Evolutionary conservation across 164 flowering plant genomes (phyloP).

Genomic region (Aristolochia fimbriata): DNA sequence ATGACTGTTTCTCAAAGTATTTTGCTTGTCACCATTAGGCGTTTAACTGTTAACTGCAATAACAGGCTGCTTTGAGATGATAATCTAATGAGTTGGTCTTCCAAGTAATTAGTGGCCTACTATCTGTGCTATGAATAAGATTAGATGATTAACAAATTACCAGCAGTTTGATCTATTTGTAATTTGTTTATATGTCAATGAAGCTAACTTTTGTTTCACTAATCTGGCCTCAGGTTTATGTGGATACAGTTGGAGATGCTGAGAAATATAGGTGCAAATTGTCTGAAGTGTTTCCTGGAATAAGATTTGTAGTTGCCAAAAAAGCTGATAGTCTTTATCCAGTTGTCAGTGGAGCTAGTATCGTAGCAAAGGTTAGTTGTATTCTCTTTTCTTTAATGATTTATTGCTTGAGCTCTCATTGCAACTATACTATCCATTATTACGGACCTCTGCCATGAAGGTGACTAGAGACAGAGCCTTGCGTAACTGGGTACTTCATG

Average conservation of each 20-base stretch:
- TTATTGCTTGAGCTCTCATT: neutral
- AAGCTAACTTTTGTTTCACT: neutral
- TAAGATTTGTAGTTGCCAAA: constrained; percentile 85
- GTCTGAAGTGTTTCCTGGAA: constrained; percentile 62
- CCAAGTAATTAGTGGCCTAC: too few relatives aligned
- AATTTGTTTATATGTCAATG: neutral
- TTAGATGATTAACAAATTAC: too few relatives aligned
- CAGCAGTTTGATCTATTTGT: neutral
- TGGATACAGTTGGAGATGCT: constrained; percentile 92
- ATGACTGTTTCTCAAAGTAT: too few relatives aligned
- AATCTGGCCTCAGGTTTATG: constrained; percentile 54
- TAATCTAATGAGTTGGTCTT: too few relatives aligned
- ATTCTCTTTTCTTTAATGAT: neutral
- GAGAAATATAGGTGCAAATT: constrained; percentile 69
- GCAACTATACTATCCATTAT: neutral
- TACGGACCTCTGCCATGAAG: constrained; percentile 15
- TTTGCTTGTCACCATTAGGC: too few relatives aligned
- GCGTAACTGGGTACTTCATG: constrained; percentile 67
- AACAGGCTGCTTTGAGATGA: too few relatives aligned
- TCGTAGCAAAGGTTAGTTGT: constrained; percentile 72
- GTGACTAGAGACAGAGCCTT: constrained; percentile 88
- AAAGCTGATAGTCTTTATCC: constrained; percentile 98
- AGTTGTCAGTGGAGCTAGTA: constrained; percentile 96
- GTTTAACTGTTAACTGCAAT: too few relatives aligned
- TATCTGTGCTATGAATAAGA: too few relatives aligned